These are phyloP conservation scores for Candida freyschussii DNA, from an alignment of 1,139 yeast species.

Conservation along the genomic window DNA sequence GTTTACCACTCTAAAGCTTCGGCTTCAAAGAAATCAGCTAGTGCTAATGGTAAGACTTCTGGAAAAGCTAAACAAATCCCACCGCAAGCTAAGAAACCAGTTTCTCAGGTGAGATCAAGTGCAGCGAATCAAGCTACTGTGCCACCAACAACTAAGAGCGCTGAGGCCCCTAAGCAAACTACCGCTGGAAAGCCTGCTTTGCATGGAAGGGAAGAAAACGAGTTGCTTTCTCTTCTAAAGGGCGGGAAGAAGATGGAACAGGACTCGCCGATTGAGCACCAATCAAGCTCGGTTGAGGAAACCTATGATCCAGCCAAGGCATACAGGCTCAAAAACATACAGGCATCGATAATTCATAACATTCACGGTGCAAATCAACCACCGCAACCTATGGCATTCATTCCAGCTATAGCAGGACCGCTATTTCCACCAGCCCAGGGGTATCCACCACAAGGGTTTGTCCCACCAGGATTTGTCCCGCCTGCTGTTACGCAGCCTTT, in stretches of 20 bases:
- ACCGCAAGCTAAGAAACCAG: slow-evolving; percentile 7
- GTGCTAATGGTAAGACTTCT: slow-evolving; percentile 20
- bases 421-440: no score
- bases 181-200: slow-evolving; percentile 17
- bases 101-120: background rate
- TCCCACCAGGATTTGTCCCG: slow-evolving; percentile 25
- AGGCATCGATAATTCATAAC: slow-evolving; percentile 33
- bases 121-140: slow-evolving; percentile 7
- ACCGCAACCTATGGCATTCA: slow-evolving; percentile 24
- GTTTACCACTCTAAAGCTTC: slow-evolving; percentile 73
- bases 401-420: slow-evolving; percentile 27
- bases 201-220: slow-evolving; percentile 27
- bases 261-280: slow-evolving; percentile 18
- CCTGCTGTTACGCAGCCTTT: no score
- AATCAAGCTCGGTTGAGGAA: slow-evolving; percentile 15
- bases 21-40: slow-evolving; percentile 33
- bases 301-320: slow-evolving; percentile 24
- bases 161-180: slow-evolving; percentile 8
- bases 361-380: slow-evolving; percentile 33
- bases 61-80: no score
- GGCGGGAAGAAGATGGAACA: slow-evolving; percentile 23
- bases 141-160: slow-evolving; percentile 6
- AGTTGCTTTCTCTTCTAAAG: slow-evolving; percentile 38
- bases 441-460: slow-evolving; percentile 24
- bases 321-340: slow-evolving; percentile 29